Evolutionary conservation across 177 flowering plant genomes (phyloP).

Genomic region (Vitis hybrid): DNA sequence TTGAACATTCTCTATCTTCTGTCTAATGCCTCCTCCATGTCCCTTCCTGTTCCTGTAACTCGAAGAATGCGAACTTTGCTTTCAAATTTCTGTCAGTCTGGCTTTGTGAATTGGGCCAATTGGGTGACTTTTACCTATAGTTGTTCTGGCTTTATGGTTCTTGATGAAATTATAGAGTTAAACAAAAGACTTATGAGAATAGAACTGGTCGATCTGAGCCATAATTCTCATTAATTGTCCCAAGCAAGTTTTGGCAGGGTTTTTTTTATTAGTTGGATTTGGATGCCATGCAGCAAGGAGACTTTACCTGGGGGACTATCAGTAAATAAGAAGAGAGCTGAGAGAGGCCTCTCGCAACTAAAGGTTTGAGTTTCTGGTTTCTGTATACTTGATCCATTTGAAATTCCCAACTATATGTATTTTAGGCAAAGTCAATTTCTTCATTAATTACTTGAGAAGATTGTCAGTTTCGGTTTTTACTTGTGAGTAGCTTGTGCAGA

Average conservation of each 20-base stretch:
- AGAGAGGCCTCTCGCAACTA: slow-evolving; percentile 48
- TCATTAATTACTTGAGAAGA: not conserved
- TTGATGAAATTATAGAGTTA: not conserved
- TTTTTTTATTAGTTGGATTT: not conserved
- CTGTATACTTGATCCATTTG: not conserved
- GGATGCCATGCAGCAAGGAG: slow-evolving; percentile 54
- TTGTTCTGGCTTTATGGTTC: no score
- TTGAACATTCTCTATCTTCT: not conserved
- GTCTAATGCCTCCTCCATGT: no score
- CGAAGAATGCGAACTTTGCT: not conserved
- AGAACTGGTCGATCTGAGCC: not conserved
- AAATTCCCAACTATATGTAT: not conserved
- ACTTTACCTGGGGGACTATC: slow-evolving; percentile 64
- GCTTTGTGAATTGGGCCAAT: no score
- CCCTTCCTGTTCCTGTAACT: not conserved
- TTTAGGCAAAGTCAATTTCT: not conserved
- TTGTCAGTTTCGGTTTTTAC: not conserved
- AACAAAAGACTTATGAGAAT: not conserved
- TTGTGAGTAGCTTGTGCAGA: slow-evolving; percentile 30
- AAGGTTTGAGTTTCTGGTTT: slow-evolving; percentile 35
- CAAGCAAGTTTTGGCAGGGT: not conserved
- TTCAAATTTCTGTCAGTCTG: no score
- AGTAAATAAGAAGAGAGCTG: slow-evolving; percentile 66
- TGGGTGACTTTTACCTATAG: no score
- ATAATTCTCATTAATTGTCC: not conserved